Conservation (phyloP, 116 monocot species). For the Papilionanthe hybrid region DNA sequence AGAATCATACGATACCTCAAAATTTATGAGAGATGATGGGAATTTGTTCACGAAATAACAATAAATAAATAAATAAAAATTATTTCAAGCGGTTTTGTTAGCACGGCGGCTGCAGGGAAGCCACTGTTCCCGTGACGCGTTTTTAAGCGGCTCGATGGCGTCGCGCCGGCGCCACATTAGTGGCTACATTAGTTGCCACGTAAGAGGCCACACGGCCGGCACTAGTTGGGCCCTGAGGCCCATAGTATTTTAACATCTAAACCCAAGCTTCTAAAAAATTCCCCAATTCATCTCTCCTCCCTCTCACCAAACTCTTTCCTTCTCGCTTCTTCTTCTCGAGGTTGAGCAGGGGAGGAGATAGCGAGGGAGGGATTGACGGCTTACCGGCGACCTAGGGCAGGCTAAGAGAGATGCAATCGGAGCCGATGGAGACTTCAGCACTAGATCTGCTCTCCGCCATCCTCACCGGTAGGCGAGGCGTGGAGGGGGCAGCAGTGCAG, state of each 20-base stretch:
- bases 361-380: neutral
- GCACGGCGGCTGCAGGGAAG: neutral
- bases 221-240: neutral
- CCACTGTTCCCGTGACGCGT: too few species aligned
- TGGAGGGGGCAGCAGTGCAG: slow-evolving; percentile 1
- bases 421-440: slow-evolving; percentile 39
- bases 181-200: neutral
- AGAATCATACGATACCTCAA: too few species aligned
- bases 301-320: neutral
- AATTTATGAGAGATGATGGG: too few species aligned
- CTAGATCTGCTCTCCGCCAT: slow-evolving; percentile 48
- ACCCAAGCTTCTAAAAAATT: neutral
- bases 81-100: too few species aligned
- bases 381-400: neutral
- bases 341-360: slow-evolving; percentile 2
- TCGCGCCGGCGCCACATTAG: neutral
- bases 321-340: neutral
- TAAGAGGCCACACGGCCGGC: neutral
- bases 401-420: slow-evolving; percentile 18
- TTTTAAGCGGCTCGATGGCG: neutral
- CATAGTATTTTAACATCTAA: neutral
- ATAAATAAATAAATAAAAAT: too few species aligned
- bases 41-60: too few species aligned
- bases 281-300: slow-evolving; percentile 6
- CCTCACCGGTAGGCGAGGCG: slow-evolving; percentile 16